Conservation (phyloP, 2,329 filamentous ascomycete species). For the Pseudogymnoascus sp. region DNA sequence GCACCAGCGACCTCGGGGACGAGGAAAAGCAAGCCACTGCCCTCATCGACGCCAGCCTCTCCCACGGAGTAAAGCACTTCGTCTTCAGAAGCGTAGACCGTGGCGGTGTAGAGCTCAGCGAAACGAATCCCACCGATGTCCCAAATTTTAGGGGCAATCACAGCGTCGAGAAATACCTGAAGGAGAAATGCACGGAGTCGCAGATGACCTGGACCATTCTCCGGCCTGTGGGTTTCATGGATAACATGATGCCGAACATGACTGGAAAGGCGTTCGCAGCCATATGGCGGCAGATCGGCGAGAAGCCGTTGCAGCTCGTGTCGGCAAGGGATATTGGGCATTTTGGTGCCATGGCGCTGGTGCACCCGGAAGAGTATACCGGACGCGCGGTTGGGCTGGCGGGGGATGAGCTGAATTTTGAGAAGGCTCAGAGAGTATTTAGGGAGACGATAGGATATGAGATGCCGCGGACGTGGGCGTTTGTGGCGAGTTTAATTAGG, state of each 20-base stretch:
- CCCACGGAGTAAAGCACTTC: conserved; percentile 47
- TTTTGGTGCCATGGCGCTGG: conserved; percentile 37
- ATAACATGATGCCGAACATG: conserved; percentile 31
- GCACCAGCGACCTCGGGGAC: conserved; percentile 26
- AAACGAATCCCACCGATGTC: conserved; percentile 44
- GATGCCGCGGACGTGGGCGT: conserved; percentile 24
- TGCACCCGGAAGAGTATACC: conserved; percentile 31
- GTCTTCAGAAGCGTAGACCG: conserved; percentile 58
- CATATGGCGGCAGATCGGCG: conserved; percentile 21
- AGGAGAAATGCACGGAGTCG: conserved; percentile 28
- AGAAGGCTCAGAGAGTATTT: conserved; percentile 26
- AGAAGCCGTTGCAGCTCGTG: conserved; percentile 33
- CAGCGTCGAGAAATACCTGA: conserved; percentile 53
- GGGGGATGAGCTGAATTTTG: conserved; percentile 37
- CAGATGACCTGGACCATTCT: conserved; percentile 48
- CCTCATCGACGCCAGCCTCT: conserved; percentile 49
- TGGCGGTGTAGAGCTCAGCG: conserved; percentile 42
- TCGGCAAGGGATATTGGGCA: conserved; percentile 37
- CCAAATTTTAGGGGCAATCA: conserved; percentile 56
- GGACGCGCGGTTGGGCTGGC: conserved; percentile 34
- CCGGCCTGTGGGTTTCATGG: conserved; percentile 48
- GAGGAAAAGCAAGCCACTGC: conserved; percentile 49
- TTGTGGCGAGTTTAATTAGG: conserved; percentile 20
- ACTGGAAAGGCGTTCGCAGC: conserved; percentile 20
- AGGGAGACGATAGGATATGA: conserved; percentile 23